Base-by-base conservation (phyloP, 2,329 filamentous ascomycete species). In the Cladosporium halotolerans region DNA sequence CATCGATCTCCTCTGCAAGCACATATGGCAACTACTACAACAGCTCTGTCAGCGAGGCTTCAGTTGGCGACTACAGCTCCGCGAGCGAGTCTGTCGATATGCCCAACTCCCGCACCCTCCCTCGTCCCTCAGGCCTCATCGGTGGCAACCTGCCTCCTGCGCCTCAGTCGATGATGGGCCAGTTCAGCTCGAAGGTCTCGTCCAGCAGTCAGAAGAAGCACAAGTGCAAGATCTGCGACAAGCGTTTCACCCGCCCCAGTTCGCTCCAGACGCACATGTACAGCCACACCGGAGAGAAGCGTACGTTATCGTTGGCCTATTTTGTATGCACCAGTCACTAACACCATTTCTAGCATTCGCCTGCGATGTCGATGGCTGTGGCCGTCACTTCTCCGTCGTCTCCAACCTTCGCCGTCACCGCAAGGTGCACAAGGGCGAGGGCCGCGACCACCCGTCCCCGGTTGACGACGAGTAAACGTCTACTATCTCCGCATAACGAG, bases 201-300 rank as follows among this genome's bases (percentile, higher is more conserved):
- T 91, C 89, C 14, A 96, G 89, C 73, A 93, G 92, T 9, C 90
- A 96, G 69, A 97, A 97, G 83, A 97, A 97, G 79, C 93, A 97
- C 76, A 96, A 96, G 78, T 97, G 92, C 81, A 96, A 96, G 75
- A 88, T 97, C 56, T 97, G 92, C 76, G 92, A 96, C 73, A 96
- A 97, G 80, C 84, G 92, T 41, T 97, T 97, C 71, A 96, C 92
- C 2, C 82, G 92, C 52, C 92, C 92, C 1, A 96, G 90, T 68
- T 96, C 92, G 11, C 73, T 97, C 38, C 92, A 96, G 69, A 97
- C 92, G 32, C 92, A 97, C 69, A 96, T 96, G 88, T 96, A 96
- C 74, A 96, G 90, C 72, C 92, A 97, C 68, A 97, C 92, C 53
- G 92, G 92, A 68, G 92, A 97, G 72, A 97, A 97, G 76, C 92